Percentiles rank a stretch among this genome's conserved stretches.
Evolutionary conservation across 1,284 basidiomycete species (phyloP).

Genomic region (Cutaneotrichosporon sp.): DNA sequence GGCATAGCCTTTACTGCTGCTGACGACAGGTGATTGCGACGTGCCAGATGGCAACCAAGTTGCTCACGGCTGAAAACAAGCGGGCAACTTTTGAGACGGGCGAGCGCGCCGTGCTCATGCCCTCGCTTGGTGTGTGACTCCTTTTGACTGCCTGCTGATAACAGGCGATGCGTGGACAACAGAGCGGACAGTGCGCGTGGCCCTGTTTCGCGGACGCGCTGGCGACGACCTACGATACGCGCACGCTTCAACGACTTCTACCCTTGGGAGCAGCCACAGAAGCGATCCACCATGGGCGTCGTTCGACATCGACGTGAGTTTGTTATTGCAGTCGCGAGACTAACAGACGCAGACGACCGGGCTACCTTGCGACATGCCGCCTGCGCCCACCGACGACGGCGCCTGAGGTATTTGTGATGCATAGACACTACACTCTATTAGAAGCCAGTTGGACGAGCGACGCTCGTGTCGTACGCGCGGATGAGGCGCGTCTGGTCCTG

Average conservation of each 20-base stretch:
- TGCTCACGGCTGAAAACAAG: slow-evolving; percentile 47
- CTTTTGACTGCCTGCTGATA: slow-evolving; percentile 22
- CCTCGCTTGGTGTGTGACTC: slow-evolving; percentile 43
- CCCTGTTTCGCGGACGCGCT: slow-evolving; percentile 42
- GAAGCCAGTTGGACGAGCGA: slow-evolving; percentile 50
- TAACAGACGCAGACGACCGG: slow-evolving; percentile 32
- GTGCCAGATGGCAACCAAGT: slow-evolving; percentile 52
- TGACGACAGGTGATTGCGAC: slow-evolving; percentile 42
- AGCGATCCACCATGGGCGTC: slow-evolving; percentile 37
- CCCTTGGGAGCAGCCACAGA: neutral
- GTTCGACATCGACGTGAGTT: slow-evolving; percentile 47
- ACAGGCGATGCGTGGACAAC: slow-evolving; percentile 47
- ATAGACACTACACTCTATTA: slow-evolving; percentile 25
- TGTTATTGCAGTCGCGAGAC: neutral
- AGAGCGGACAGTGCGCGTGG: slow-evolving; percentile 42
- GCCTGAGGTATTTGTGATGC: neutral
- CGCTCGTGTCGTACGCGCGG: slow-evolving; percentile 80
- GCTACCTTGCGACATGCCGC: slow-evolving; percentile 39
- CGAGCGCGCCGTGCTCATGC: slow-evolving; percentile 51
- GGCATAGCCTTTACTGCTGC: neutral
- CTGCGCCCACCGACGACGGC: slow-evolving; percentile 1
- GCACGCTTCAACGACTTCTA: slow-evolving; percentile 33
- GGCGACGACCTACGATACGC: slow-evolving; percentile 47
- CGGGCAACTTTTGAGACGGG: slow-evolving; percentile 50
- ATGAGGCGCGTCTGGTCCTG: slow-evolving; percentile 86